phyloP scores from a whole-genome alignment of 768 basidiomycete species.

The Lactarius akahatsu region DNA sequence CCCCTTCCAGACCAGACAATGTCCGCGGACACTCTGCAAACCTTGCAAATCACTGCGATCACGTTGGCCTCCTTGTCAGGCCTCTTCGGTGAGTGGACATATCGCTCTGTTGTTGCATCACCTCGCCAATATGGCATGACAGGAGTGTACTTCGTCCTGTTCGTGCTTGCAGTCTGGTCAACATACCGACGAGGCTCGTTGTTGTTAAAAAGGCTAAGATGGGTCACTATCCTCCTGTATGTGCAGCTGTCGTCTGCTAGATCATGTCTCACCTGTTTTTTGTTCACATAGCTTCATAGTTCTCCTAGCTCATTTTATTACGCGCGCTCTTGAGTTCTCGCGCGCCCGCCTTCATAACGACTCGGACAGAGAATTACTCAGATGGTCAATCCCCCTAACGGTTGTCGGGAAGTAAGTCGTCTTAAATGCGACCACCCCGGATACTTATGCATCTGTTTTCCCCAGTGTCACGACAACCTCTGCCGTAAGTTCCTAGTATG shows the following conservation, averaged over 20 bases:
- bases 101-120: background rate
- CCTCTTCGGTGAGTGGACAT: conserved; percentile 26
- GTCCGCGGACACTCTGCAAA: conserved; percentile 20
- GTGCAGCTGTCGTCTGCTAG: conserved; percentile 2
- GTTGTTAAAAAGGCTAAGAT: conserved; percentile 24
- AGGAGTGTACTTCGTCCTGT: conserved; percentile 32
- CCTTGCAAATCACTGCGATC: conserved; percentile 26
- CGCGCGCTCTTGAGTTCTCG: conserved; percentile 29
- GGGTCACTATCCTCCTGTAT: conserved; percentile 30
- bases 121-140: conserved; percentile 7
- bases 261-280: conserved; percentile 31
- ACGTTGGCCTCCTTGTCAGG: conserved; percentile 26
- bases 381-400: conserved; percentile 29
- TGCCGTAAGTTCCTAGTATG: background rate
- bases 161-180: conserved; percentile 31
- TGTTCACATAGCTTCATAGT: conserved; percentile 29
- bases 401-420: conserved; percentile 19
- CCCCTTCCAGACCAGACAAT: background rate
- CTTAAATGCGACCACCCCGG: too few species aligned
- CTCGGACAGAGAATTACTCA: conserved; percentile 23
- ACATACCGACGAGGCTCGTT: conserved; percentile 15
- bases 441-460: conserved; percentile 1
- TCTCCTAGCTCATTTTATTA: conserved; percentile 30
- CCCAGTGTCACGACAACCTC: conserved; percentile 19
- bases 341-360: conserved; percentile 28